These are phyloP conservation scores for Fusarium torreyae DNA, from an alignment of 2,329 filamentous ascomycete genomes.

Conservation along the genomic window DNA sequence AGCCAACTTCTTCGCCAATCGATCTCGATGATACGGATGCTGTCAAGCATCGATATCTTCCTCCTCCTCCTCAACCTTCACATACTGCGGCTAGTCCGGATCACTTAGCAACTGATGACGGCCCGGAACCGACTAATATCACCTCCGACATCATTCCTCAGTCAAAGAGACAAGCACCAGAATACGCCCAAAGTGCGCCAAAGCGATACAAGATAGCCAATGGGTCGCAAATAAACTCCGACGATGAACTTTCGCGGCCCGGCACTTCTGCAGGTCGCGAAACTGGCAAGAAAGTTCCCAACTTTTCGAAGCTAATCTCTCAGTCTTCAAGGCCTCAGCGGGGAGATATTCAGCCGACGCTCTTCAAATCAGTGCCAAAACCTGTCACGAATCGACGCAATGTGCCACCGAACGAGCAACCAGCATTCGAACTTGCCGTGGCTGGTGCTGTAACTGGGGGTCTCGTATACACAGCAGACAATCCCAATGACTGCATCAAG, in stretches of 20 bases:
- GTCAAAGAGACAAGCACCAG: slow-evolving; percentile 23
- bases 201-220: slow-evolving; percentile 31
- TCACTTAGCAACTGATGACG: slow-evolving; percentile 26
- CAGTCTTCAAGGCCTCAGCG: slow-evolving; percentile 28
- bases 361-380: slow-evolving; percentile 18
- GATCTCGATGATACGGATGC: slow-evolving; percentile 29
- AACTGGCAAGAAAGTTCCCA: slow-evolving; percentile 26
- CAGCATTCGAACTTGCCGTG: slow-evolving; percentile 23
- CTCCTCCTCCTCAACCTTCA: slow-evolving; percentile 28
- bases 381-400: not conserved
- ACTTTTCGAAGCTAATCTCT: slow-evolving; percentile 30
- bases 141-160: slow-evolving; percentile 43
- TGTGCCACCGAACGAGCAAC: not conserved
- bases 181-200: slow-evolving; percentile 4
- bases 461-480: not conserved
- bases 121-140: slow-evolving; percentile 41
- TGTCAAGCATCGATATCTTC: slow-evolving; percentile 31
- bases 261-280: slow-evolving; percentile 3
- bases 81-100: slow-evolving; percentile 45
- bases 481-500: not conserved
- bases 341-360: slow-evolving; percentile 51
- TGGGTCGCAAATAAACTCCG: slow-evolving; percentile 30
- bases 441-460: slow-evolving; percentile 48
- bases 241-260: slow-evolving; percentile 51
- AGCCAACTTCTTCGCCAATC: not conserved